Base-by-base conservation (phyloP, 2,329 filamentous ascomycete genomes). In the Penicillium sp. region DNA sequence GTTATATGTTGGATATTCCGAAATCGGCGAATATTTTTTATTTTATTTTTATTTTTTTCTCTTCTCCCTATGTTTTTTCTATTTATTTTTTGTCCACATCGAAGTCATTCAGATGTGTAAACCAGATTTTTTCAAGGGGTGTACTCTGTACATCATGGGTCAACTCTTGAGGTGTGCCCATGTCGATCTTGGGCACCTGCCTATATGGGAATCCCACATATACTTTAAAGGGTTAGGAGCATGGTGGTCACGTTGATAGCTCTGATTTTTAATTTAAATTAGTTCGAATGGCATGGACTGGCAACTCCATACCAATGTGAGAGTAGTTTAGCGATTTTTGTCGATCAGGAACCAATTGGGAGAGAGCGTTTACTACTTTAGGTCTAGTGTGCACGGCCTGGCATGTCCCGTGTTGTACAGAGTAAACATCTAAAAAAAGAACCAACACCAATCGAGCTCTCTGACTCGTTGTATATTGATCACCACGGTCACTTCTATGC, bases 401-500 rank as follows among this genome's bases (percentile, higher is more conserved):
- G 40, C 1, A 34, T 32, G 7, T 11, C 43, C 29, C 29, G 18
- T 34, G 29, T 32, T 20, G 29, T 29, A 34, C 32, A 14, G 32
- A 34, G 32, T 39, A 52, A 45, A 18, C 24, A 44, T 54, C 61
- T 62, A 62, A 60, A 62, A 62, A 62, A 61, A 62, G 59, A 62
- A 62, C 60, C 60, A 62, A 62, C 60, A 62, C 7, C 45, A 11
- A 57, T 22, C 44, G 34, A 32, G 50, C 34, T 22, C 10, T 38
- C 22, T 62, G 44, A 59, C 56, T 62, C 31, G 39, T 40, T 58
- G 26, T 35, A 32, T 53, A 20, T n/a, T 20, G n/a, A 26, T 39
- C 14, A 40, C 34, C 34, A 47, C 8, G 4, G 22, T 40, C 38
- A 44, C 8, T 24, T 32, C 29, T 14, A 31, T 44, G 43, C 26